Conservation (phyloP, 2,329 filamentous ascomycete genomes). For the Epichloe uncinata region DNA sequence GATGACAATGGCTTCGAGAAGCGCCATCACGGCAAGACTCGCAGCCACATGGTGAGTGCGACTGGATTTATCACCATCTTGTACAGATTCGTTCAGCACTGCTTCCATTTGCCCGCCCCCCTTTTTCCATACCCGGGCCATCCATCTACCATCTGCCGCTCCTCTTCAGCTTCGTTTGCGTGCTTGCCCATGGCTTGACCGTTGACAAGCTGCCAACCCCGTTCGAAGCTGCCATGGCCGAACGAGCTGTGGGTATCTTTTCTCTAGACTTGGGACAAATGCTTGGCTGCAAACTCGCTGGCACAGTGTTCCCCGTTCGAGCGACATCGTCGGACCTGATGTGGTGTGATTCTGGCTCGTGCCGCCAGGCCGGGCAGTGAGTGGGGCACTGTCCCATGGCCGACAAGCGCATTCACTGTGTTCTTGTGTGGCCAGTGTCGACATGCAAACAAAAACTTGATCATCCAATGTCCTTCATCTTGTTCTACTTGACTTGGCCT, state of each 20-base stretch:
- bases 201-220: not conserved
- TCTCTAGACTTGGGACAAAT: not conserved
- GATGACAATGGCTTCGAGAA: conserved; percentile 39
- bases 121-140: not conserved
- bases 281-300: not conserved
- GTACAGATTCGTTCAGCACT: not conserved
- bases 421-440: not conserved
- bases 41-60: conserved; percentile 67
- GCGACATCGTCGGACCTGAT: no score
- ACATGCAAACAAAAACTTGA: not conserved
- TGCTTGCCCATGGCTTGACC: not conserved
- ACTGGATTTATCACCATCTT: not conserved
- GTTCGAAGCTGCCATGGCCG: not conserved
- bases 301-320: not conserved
- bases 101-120: not conserved
- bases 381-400: not conserved
- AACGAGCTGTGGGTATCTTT: not conserved
- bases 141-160: not conserved
- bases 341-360: not conserved
- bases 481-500: not conserved
- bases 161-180: not conserved
- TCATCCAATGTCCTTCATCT: not conserved
- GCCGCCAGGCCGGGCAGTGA: not conserved
- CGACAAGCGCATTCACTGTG: not conserved
- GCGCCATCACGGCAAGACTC: conserved; percentile 72